Conservation (phyloP, 305 asterid species). For the Petunia hybrid region DNA sequence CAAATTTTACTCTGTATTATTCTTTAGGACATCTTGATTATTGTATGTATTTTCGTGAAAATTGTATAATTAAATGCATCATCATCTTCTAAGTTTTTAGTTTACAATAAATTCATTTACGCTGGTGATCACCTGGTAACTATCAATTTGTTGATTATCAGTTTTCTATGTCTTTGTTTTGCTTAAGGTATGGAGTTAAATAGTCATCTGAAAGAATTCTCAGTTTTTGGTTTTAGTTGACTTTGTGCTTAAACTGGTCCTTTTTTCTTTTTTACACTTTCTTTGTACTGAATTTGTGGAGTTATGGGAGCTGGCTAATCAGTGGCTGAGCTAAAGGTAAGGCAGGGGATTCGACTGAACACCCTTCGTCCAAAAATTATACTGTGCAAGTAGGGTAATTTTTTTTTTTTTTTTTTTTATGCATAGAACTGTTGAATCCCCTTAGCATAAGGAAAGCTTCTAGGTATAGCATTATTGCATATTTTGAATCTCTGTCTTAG, state of each 20-base stretch:
- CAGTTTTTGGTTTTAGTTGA: slow-evolving; percentile 31
- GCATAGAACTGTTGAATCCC: too few species aligned
- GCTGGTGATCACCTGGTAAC: slow-evolving; percentile 20
- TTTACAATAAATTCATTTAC: neutral
- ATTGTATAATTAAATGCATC: neutral
- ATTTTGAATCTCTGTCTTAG: too few species aligned
- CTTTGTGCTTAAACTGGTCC: slow-evolving; percentile 7
- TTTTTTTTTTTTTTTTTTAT: too few species aligned
- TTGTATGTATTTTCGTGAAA: neutral
- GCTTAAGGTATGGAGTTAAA: slow-evolving; percentile 21
- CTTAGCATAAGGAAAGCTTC: too few species aligned
- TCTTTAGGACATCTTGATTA: neutral
- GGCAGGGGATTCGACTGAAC: too few species aligned
- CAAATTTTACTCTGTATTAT: neutral
- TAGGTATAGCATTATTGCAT: too few species aligned
- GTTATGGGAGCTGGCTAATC: neutral
- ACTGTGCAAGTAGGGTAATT: too few species aligned
- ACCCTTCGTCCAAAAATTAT: too few species aligned
- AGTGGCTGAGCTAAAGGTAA: too few species aligned
- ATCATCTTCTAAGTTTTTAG: neutral
- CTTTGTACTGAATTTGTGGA: neutral
- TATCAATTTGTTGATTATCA: neutral
- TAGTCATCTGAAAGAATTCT: slow-evolving; percentile 20
- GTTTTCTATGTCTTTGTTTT: slow-evolving; percentile 12
- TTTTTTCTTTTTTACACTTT: neutral